These are phyloP conservation scores for Letharia lupina DNA, from an alignment of 495 filamentous ascomycete genomes.

Conservation along the genomic window DNA sequence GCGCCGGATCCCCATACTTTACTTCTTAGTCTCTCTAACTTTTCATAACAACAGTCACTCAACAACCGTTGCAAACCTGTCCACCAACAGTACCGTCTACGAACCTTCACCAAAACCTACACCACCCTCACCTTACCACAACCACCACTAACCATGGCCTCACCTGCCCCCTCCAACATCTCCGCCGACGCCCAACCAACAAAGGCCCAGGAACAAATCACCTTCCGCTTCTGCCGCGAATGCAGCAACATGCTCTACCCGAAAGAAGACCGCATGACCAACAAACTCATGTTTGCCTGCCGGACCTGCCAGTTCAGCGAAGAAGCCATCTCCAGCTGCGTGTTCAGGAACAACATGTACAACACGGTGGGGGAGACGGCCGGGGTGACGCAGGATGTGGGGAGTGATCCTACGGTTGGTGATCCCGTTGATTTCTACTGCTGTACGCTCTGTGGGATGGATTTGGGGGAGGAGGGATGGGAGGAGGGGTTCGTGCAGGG, in stretches of 20 bases:
- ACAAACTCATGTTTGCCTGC: slow-evolving; percentile 67
- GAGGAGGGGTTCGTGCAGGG: slow-evolving; percentile 31
- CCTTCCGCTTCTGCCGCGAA: slow-evolving; percentile 95
- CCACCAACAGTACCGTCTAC: not conserved
- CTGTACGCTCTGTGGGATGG: slow-evolving; percentile 42
- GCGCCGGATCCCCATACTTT: too few relatives aligned
- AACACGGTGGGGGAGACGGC: slow-evolving; percentile 88
- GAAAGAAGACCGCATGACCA: slow-evolving; percentile 68
- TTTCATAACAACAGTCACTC: not conserved
- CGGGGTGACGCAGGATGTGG: slow-evolving; percentile 94
- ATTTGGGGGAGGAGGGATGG: slow-evolving; percentile 18
- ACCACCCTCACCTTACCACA: not conserved
- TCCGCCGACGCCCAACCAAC: slow-evolving; percentile 35
- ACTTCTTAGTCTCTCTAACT: too few relatives aligned
- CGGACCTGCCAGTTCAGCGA: slow-evolving; percentile 88
- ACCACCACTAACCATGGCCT: slow-evolving; percentile 32
- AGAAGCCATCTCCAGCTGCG: slow-evolving; percentile 71
- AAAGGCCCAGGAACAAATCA: slow-evolving; percentile 63
- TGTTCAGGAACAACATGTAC: slow-evolving; percentile 86
- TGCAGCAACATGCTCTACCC: slow-evolving; percentile 98
- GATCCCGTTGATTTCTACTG: slow-evolving; percentile 38
- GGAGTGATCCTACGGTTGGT: slow-evolving; percentile 95
- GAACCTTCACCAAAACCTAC: not conserved
- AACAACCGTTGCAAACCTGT: not conserved
- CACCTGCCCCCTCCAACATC: slow-evolving; percentile 48